Evolutionary conservation across 2,329 filamentous ascomycete genomes (phyloP).

Genomic region (Claviceps paspali): DNA sequence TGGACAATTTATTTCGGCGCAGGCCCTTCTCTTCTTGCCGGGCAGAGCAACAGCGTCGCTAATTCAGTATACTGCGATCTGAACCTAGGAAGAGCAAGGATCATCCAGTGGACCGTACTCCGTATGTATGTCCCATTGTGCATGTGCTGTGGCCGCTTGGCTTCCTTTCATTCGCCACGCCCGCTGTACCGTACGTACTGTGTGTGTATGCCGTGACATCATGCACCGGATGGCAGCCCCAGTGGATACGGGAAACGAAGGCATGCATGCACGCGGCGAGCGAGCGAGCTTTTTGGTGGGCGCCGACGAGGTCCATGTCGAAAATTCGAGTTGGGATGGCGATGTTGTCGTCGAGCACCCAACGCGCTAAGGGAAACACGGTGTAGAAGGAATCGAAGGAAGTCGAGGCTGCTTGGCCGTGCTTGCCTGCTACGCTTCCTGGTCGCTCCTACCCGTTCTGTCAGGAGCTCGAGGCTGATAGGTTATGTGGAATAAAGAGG

Average conservation of each 20-base stretch:
- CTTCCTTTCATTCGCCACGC: background rate
- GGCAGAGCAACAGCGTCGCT: no score
- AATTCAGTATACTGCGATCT: no score
- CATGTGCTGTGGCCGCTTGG: background rate
- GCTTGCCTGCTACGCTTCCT: no score
- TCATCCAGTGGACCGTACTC: background rate
- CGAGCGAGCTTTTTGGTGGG: background rate
- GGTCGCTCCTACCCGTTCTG: background rate
- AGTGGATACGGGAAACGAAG: background rate
- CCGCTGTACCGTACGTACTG: no score
- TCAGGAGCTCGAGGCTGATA: background rate
- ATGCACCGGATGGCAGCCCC: constrained; percentile 7
- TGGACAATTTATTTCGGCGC: no score
- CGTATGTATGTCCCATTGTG: background rate
- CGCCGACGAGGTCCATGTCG: background rate
- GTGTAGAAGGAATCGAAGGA: no score
- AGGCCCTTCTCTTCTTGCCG: no score
- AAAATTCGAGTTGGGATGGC: no score
- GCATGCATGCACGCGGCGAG: background rate
- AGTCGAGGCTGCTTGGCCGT: no score
- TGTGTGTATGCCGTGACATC: constrained; percentile 20
- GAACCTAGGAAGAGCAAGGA: background rate
- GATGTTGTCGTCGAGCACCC: no score
- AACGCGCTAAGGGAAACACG: no score
- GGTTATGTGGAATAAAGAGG: no score